These are phyloP conservation scores for Acer saccharum DNA, from an alignment of 345 rosid species.

Conservation along the genomic window DNA sequence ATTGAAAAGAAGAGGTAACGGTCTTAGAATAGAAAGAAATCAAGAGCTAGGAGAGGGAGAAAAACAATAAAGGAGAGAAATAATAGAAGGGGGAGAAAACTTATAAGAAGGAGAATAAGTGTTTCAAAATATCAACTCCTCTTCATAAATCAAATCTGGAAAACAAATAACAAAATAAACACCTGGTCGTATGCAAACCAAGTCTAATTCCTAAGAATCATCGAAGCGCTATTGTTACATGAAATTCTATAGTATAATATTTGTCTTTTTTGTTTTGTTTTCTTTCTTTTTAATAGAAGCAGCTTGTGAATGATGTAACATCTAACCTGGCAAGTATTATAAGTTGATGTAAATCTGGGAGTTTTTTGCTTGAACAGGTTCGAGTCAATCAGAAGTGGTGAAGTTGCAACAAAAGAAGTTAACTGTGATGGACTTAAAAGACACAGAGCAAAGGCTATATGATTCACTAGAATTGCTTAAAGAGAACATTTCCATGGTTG, in stretches of 20 bases:
- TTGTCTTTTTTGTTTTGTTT: background rate
- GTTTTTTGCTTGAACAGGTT: conserved; percentile 44
- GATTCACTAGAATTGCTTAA: conserved; percentile 49
- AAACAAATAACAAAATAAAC: background rate
- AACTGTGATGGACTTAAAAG: conserved; percentile 67
- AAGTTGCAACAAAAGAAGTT: conserved; percentile 63
- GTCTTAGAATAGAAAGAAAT: too few relatives aligned
- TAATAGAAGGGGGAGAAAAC: too few relatives aligned
- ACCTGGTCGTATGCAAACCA: background rate
- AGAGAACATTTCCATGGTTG: conserved; percentile 61
- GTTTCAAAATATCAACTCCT: too few relatives aligned
- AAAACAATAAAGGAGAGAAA: background rate
- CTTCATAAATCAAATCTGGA: too few relatives aligned
- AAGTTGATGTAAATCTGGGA: background rate
- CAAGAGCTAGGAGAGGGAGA: background rate
- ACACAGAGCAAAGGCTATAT: conserved; percentile 61
- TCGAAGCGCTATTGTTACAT: background rate
- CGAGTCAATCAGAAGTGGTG: conserved; percentile 52
- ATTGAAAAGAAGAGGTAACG: too few relatives aligned
- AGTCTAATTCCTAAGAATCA: background rate
- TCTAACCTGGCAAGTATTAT: background rate
- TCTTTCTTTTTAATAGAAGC: background rate
- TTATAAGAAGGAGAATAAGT: too few relatives aligned
- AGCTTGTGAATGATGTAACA: background rate
- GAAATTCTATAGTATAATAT: background rate